Conservation (phyloP, 1,284 basidiomycete genomes). For the Ceratobasidium sp. region DNA sequence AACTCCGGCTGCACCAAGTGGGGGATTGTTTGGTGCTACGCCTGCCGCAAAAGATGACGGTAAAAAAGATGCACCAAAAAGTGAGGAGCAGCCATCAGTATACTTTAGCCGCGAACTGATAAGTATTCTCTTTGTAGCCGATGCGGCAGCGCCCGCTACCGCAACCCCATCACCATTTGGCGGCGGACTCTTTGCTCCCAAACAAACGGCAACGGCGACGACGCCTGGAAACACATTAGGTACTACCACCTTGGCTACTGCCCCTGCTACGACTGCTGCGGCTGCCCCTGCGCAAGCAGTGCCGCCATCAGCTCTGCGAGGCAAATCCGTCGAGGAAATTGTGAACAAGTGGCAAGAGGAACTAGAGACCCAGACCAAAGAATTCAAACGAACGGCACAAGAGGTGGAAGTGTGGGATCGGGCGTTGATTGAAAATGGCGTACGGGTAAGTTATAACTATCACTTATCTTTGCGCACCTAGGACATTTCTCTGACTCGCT, state of each 20-base stretch:
- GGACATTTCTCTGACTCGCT: conserved; percentile 2
- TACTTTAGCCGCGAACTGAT: conserved; percentile 1
- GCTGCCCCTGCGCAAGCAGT: conserved; percentile 60
- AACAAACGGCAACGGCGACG: conserved; percentile 44
- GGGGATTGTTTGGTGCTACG: conserved; percentile 42
- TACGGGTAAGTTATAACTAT: conserved; percentile 71
- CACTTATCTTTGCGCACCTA: neutral
- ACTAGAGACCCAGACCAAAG: conserved; percentile 83
- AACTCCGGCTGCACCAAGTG: conserved; percentile 30
- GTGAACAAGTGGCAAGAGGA: conserved; percentile 91
- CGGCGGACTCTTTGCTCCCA: conserved; percentile 46
- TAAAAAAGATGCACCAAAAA: conserved; percentile 43
- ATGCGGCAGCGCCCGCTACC: conserved; percentile 39
- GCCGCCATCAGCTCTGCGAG: conserved; percentile 81
- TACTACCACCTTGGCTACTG: conserved; percentile 44
- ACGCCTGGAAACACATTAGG: conserved; percentile 41
- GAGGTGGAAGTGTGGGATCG: conserved; percentile 97
- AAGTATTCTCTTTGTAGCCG: conserved; percentile 35
- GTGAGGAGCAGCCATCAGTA: conserved; percentile 17
- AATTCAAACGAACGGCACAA: conserved; percentile 88
- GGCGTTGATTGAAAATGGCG: conserved; percentile 89
- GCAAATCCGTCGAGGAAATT: conserved; percentile 96
- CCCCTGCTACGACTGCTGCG: conserved; percentile 46
- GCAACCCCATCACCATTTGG: conserved; percentile 42
- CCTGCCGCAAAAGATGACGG: conserved; percentile 45